Conservation (phyloP, 495 filamentous ascomycete species). For the Neurospora sp. region DNA sequence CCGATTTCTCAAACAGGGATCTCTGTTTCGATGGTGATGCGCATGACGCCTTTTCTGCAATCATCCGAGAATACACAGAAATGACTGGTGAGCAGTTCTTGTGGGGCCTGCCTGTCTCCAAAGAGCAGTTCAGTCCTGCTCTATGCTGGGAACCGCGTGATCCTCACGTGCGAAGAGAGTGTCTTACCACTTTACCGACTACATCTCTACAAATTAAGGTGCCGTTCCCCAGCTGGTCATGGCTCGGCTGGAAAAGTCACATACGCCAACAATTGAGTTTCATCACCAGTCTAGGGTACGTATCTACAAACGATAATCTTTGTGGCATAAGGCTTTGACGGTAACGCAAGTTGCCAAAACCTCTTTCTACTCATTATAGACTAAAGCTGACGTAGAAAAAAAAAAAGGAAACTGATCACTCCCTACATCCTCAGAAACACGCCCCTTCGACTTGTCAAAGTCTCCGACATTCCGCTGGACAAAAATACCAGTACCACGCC, state of each 20-base stretch:
- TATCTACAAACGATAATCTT: neutral
- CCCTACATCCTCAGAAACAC: neutral
- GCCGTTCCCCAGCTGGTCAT: conserved; percentile 15
- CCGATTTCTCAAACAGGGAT: neutral
- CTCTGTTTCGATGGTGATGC: neutral
- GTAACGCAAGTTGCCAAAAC: neutral
- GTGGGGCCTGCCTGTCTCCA: conserved; percentile 7
- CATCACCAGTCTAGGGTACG: neutral
- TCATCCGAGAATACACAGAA: neutral
- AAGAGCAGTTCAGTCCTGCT: neutral
- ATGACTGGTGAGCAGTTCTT: conserved; percentile 8
- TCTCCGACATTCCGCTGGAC: neutral
- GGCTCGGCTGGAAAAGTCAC: conserved; percentile 11
- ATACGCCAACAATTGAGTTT: fast-evolving
- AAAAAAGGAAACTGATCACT: neutral
- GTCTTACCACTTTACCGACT: neutral
- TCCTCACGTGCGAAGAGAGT: conserved; percentile 2
- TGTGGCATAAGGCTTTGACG: no score
- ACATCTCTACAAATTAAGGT: neutral
- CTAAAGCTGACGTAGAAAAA: neutral
- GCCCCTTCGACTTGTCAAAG: neutral
- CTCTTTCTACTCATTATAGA: neutral
- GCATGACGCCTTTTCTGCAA: conserved; percentile 11
- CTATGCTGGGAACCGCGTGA: conserved; percentile 3
- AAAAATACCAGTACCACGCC: neutral